Evolutionary conservation across 345 rosid species (phyloP), one percentile per base, ranked within the genome.

Genomic region (Gossypium ekmanianum): DNA sequence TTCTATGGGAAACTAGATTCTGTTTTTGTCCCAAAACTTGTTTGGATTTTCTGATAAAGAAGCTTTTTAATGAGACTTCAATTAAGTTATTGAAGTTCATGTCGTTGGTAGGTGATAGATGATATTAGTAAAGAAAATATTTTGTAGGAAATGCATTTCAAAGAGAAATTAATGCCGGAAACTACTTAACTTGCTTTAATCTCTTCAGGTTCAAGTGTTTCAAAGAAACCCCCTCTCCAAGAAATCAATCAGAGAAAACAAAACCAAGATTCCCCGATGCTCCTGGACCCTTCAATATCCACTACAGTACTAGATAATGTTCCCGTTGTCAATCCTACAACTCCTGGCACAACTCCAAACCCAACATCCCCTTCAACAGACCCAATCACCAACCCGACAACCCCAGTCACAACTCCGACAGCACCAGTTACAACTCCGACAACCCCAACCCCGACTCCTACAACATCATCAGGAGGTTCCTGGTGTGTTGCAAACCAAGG

Each of bases 401-500:
- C 59, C 13, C 75, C 87, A 59, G 73, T 2, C 20, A 65, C 54
- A 12, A 58, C 81, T 7, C 63, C 79, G 14, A 29, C 76, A 3
- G 24, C 80, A 5, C 75, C 87, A 3, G 47, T 47, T 57, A 78
- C 82, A 29, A 58, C 62, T 47, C 82, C 76, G 13, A 63, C 68
- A 52, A 82, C 85, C 12, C 87, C 91, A 14, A 79, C 78, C 14
- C 71, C 87, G 58, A 74, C 81, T 68, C 77, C 84, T 11, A 6
- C 75, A 16, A 68, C 77, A 10, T 9, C 56, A 77, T 78, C 79
- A 44, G 84, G 91, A 2, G 94, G 97, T 11, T 61, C 79, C 65
- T 95, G 94, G 96, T 95, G 99, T 39, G 79, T 91, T 71, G 93
- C 97, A 5, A 95, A 83, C 58, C 86, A 94, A 55, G 74, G 79